Evolutionary conservation across 1,139 yeast species (phyloP), one percentile per base, ranked within the genome.

Genomic region (Yamadazyma sp.): DNA sequence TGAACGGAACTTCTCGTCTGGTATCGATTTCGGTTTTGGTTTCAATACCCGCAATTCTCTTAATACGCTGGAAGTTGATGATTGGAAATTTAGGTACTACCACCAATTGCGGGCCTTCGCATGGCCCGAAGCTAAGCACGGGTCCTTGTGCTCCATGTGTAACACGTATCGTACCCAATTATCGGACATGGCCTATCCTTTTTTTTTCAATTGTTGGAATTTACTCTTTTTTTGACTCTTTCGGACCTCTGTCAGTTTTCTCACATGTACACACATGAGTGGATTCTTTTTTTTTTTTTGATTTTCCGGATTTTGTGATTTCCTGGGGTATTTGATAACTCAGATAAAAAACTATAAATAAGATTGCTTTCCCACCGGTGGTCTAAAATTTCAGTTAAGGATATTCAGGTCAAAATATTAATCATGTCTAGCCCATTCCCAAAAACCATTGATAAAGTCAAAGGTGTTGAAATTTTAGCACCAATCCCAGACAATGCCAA

Each of bases 381-480:
- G n/a, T n/a, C n/a, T n/a, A n/a, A n/a, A n/a, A n/a, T n/a, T n/a
- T n/a, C n/a, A n/a, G n/a, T n/a, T n/a, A n/a, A n/a, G n/a, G n/a
- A n/a, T n/a, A n/a, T n/a, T n/a, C n/a, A n/a, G n/a, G n/a, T n/a
- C n/a, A n/a, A n/a, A n/a, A n/a, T n/a, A n/a, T n/a, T 34, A 31
- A 61, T 30, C 16, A 72, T 71, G 77, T 57, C 75, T 33, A 49
- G 63, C 44, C 83, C 83, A 54, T 78, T 77, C 60, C 83, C 83
- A 50, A 64, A 66, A 51, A 64, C 76, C 22, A 55, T 58, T 31
- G 81, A 75, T 50, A 65, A 75, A 50, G 62, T 83, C 41, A 73
- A 80, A 43, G 87, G 86, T 48, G 88, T 85, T 46, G 72, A 81
- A 56, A 66, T 85, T 45, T 61, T 79, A 48, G 92, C 85, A 18